Conservation (phyloP, 768 basidiomycete genomes). For the Butyriboletus loyo region DNA sequence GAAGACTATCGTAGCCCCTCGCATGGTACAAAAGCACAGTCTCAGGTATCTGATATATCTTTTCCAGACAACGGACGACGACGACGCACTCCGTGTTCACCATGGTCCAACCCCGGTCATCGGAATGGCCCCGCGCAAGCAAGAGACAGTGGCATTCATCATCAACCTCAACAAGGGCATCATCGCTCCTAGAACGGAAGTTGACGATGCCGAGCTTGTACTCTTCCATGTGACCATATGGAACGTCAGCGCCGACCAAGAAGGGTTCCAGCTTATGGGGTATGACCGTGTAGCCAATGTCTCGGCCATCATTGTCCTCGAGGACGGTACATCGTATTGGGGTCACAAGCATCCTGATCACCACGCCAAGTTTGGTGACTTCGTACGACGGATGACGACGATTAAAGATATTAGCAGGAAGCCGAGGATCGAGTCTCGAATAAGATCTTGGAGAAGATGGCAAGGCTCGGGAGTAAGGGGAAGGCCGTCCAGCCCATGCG, state of each 20-base stretch:
- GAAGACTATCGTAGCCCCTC: background rate
- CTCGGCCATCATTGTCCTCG: constrained; percentile 6
- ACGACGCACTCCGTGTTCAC: constrained; percentile 17
- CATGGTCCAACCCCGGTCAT: constrained; percentile 11
- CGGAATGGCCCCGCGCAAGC: constrained; percentile 3
- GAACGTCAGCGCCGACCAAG: constrained; percentile 4
- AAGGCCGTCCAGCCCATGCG: constrained; percentile 12
- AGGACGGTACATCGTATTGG: constrained; percentile 9
- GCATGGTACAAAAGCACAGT: constrained; percentile 6
- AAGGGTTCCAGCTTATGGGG: constrained; percentile 5
- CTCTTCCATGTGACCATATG: background rate
- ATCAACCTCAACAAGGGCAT: background rate
- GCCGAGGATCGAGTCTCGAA: constrained; percentile 2
- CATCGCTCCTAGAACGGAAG: background rate
- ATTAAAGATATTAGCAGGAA: background rate
- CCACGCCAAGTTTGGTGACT: constrained; percentile 12
- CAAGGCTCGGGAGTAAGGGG: constrained; percentile 10
- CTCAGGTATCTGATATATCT: background rate
- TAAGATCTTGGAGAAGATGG: constrained; percentile 10
- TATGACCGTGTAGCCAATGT: constrained; percentile 11
- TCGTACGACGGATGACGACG: constrained; percentile 7
- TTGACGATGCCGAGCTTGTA: constrained; percentile 12
- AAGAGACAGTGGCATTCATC: constrained; percentile 13
- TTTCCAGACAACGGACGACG: constrained; percentile 9
- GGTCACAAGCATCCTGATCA: constrained; percentile 6